Conservation (phyloP, 202 grass and related monocot genomes). For the Carex arenaria region DNA sequence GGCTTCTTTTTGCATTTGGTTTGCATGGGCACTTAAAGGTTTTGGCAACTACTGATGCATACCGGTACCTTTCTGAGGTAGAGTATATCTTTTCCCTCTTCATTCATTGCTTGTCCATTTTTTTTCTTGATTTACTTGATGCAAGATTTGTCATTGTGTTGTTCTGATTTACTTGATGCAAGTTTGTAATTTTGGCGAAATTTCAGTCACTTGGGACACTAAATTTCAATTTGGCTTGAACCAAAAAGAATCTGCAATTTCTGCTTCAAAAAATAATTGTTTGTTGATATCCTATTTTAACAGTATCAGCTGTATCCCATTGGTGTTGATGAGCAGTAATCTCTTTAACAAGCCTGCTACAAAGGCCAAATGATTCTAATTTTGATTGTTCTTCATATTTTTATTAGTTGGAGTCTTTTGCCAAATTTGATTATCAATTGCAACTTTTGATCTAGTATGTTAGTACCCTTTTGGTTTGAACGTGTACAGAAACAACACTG, state of each 20-base stretch:
- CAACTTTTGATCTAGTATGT: not conserved
- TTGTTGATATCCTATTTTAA: not conserved
- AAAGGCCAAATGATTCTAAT: not conserved
- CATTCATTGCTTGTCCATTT: not conserved
- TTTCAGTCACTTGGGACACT: not conserved
- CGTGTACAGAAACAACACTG: not conserved
- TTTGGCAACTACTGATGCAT: slow-evolving; percentile 77
- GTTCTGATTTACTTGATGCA: slow-evolving; percentile 49
- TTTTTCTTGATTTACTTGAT: slow-evolving; percentile 40
- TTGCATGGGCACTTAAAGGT: slow-evolving; percentile 79
- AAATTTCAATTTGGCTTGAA: not conserved
- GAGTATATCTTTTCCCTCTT: slow-evolving; percentile 11
- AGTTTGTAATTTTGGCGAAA: slow-evolving; percentile 24
- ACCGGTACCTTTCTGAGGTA: slow-evolving; percentile 90
- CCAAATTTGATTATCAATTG: not conserved
- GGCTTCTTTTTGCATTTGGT: slow-evolving; percentile 88
- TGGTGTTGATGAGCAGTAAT: not conserved
- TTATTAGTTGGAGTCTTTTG: not conserved
- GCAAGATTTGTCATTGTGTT: slow-evolving; percentile 39
- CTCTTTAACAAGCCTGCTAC: not conserved
- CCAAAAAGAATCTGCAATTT: not conserved
- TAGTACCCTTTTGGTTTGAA: not conserved
- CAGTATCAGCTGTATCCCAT: not conserved
- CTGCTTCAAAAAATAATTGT: not conserved
- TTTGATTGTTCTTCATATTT: not conserved